Evolutionary conservation across 2,329 filamentous ascomycete species (phyloP).

Genomic region (Dactylonectria macrodidyma): DNA sequence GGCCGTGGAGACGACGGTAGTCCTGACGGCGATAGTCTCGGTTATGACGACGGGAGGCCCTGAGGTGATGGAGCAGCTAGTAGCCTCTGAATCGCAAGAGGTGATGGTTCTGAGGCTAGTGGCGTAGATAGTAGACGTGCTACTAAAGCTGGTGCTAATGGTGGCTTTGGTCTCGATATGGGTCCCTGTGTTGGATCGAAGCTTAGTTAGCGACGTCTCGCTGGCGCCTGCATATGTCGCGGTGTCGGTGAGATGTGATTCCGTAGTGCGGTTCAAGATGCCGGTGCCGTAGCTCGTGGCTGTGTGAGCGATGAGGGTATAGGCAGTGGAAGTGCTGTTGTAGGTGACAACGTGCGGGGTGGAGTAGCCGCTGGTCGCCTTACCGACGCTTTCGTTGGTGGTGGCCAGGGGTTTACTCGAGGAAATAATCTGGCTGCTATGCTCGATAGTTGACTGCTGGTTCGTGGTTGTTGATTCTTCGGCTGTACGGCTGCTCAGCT

Average conservation of each 20-base stretch:
- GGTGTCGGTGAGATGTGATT: constrained; percentile 60
- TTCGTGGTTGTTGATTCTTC: too few relatives aligned
- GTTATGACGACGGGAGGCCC: constrained; percentile 1
- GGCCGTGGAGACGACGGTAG: constrained; percentile 34
- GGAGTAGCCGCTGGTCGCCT: constrained; percentile 27
- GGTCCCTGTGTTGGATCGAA: too few relatives aligned
- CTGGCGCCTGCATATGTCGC: constrained; percentile 56
- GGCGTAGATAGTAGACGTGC: constrained; percentile 40
- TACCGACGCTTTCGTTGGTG: constrained; percentile 31
- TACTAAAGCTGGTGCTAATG: constrained; percentile 50
- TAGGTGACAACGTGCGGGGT: constrained; percentile 54
- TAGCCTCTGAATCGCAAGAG: constrained; percentile 39
- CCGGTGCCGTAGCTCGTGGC: constrained; percentile 64
- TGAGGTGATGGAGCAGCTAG: constrained; percentile 34
- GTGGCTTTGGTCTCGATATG: constrained; percentile 35
- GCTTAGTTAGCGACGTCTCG: too few relatives aligned
- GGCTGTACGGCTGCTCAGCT: too few relatives aligned
- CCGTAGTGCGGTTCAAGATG: constrained; percentile 66
- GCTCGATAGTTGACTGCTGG: too few relatives aligned
- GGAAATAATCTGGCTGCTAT: too few relatives aligned
- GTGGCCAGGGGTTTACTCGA: too few relatives aligned
- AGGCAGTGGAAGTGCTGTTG: constrained; percentile 65
- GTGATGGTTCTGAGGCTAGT: constrained; percentile 41
- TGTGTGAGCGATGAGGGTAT: constrained; percentile 64
- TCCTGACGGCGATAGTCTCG: constrained; percentile 41